These are phyloP conservation scores for Marasmius oreades DNA, from an alignment of 1,284 basidiomycete genomes.

Conservation along the genomic window DNA sequence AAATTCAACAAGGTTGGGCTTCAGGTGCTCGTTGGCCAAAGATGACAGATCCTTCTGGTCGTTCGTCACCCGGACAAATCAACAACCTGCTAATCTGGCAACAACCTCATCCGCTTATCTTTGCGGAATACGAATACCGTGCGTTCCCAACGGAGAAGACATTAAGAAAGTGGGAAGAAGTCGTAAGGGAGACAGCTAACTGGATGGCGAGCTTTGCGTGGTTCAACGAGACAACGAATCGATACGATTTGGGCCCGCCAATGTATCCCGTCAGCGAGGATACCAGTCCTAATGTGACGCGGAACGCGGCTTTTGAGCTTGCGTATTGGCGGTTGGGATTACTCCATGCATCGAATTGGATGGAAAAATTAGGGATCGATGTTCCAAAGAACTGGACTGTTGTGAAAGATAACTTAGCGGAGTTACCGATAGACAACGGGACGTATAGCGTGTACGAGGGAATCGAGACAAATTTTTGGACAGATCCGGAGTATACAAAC, in stretches of 20 bases:
- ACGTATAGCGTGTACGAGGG: conserved; percentile 57
- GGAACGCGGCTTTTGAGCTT: conserved; percentile 55
- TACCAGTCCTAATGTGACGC: conserved; percentile 49
- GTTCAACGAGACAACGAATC: conserved; percentile 41
- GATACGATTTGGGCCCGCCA: conserved; percentile 56
- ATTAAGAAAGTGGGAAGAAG: conserved; percentile 46
- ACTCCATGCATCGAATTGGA: conserved; percentile 45
- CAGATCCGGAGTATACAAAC: conserved; percentile 44
- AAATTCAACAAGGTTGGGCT: conserved; percentile 47
- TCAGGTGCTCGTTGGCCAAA: conserved; percentile 59
- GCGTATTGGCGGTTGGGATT: conserved; percentile 57
- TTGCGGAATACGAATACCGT: conserved; percentile 57
- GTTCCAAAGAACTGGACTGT: conserved; percentile 40
- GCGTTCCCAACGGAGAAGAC: conserved; percentile 36
- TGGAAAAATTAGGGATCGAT: conserved; percentile 37
- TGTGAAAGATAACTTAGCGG: conserved; percentile 44
- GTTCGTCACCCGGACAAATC: conserved; percentile 55
- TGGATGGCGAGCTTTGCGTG: conserved; percentile 60
- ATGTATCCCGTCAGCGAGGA: conserved; percentile 58
- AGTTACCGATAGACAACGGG: conserved; percentile 45
- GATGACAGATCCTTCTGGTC: conserved; percentile 59
- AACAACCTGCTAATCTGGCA: conserved; percentile 64
- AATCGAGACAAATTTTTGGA: conserved; percentile 50
- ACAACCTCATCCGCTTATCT: conserved; percentile 55
- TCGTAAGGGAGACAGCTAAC: conserved; percentile 51